A percentile compares a stretch with the other conserved stretches of the same genome.
Conservation (phyloP, 768 basidiomycete species). For the Leucocoprinus leucothites region DNA sequence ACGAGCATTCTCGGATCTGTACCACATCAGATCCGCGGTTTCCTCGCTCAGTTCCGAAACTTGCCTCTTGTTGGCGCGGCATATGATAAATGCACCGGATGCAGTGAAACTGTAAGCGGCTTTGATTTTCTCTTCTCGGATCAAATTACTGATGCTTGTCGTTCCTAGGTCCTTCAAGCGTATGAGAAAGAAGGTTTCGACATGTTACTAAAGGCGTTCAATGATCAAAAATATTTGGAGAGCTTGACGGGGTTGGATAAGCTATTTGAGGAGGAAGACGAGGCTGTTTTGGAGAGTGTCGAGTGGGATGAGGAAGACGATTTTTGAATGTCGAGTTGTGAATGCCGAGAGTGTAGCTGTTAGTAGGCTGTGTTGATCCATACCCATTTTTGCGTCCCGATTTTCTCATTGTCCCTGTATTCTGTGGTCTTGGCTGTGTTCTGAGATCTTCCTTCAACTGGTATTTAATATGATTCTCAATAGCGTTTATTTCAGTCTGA, state of each 20-base stretch:
- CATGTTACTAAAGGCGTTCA: conserved; percentile 82
- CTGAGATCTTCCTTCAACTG: no score
- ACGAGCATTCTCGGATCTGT: conserved; percentile 70
- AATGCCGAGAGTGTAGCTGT: neutral
- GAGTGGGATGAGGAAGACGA: no score
- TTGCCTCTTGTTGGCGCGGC: conserved; percentile 84
- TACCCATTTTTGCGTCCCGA: no score
- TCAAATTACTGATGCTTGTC: conserved; percentile 1
- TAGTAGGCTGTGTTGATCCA: no score
- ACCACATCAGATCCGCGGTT: conserved; percentile 93
- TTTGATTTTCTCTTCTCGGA: neutral
- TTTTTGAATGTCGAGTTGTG: no score
- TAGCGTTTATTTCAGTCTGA: no score
- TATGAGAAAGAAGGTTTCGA: conserved; percentile 78
- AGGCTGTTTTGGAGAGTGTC: conserved; percentile 15
- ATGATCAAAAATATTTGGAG: conserved; percentile 75
- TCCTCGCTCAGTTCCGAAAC: conserved; percentile 82
- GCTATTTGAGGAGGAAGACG: conserved; percentile 58
- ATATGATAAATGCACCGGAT: conserved; percentile 87
- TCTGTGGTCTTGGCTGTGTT: no score
- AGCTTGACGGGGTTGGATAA: conserved; percentile 75
- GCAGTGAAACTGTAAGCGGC: conserved; percentile 67
- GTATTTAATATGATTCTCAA: no score
- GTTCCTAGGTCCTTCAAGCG: conserved; percentile 64
- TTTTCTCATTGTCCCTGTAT: no score